Conservation (phyloP, 2,329 filamentous ascomycete species). For the Diaporthe longicolla region DNA sequence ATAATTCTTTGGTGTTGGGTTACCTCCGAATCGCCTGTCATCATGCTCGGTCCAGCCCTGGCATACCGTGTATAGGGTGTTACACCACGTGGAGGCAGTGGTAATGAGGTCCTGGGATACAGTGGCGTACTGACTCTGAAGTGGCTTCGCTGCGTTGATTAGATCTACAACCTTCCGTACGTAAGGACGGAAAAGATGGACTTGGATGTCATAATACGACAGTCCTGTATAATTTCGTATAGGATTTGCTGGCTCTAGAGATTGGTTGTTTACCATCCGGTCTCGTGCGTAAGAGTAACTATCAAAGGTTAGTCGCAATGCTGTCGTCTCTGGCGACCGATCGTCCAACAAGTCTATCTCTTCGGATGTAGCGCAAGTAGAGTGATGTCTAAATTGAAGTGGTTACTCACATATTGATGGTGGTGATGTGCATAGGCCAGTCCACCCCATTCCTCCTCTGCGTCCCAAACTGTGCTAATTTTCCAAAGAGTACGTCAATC, state of each 20-base stretch:
- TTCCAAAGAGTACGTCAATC: not conserved
- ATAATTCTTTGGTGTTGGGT: not conserved
- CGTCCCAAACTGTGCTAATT: not conserved
- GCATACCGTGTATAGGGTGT: not conserved
- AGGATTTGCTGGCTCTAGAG: too few species aligned
- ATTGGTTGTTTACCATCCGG: not conserved
- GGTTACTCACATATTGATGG: not conserved
- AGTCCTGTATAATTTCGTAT: not conserved
- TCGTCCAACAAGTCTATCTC: not conserved
- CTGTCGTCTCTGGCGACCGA: not conserved
- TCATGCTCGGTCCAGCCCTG: not conserved
- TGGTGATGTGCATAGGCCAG: not conserved
- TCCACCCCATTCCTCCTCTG: too few species aligned
- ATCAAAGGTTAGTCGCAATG: not conserved
- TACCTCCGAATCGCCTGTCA: too few species aligned
- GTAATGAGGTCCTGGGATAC: not conserved
- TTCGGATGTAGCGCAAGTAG: too few species aligned
- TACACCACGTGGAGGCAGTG: too few species aligned
- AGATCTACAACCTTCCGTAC: not conserved
- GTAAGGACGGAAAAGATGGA: not conserved
- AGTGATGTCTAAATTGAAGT: too few species aligned
- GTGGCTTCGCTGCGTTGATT: not conserved
- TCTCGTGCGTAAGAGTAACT: not conserved
- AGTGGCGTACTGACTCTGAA: too few species aligned
- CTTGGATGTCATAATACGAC: not conserved